Evolutionary conservation across 1,284 basidiomycete species (phyloP), one percentile per base, ranked within the genome.

Genomic region (Sphagnurus paluster): DNA sequence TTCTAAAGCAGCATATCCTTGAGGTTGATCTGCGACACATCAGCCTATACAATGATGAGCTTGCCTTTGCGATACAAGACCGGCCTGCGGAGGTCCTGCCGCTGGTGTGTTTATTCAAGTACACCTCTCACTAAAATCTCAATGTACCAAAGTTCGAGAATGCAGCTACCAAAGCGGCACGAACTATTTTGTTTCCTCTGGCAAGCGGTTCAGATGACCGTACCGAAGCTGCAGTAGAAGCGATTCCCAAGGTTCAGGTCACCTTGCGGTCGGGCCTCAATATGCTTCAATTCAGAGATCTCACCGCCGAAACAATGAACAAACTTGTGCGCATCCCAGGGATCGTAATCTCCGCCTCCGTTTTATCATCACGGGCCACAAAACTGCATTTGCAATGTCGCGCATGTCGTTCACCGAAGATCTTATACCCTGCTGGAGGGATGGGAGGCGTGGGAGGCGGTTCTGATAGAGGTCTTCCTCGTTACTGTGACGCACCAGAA

Each of bases 341-440:
- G 25, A 99, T 99, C 60, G 94, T 99, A 62, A 98, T 99, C 64
- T 96, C 95, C 29, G 90, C 97, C 0, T 97, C 95, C 4, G 88
- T 95, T 7, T 81, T 98, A 17, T 90, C 94, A 0, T 93, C 95
- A 2, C 85, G 96, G 21, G 94, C 96, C 8, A 96, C 93, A 10
- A 90, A 90, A 56, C 79, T 99, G 9, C 86, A 92, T 58, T 77
- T 99, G 21, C 92, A 94, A 68, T 99, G 97, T 69, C 90, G 94
- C 50, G 83, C 86, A 3, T 99, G 97, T 67, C 80, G 90, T 21
- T 81, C 84, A 1, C 82, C 84, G n/a, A 93, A 91, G 64, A 76
- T 80, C 0, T 77, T 98, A 44, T 81, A 85, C 50, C 93, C 95
- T 3, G 70, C 82, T 11, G 86, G 85, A 35, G 93, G 94, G 2